These are phyloP conservation scores for Gamsiella multidivaricata DNA, from an alignment of 192 early-diverging fungal species.

Conservation along the genomic window DNA sequence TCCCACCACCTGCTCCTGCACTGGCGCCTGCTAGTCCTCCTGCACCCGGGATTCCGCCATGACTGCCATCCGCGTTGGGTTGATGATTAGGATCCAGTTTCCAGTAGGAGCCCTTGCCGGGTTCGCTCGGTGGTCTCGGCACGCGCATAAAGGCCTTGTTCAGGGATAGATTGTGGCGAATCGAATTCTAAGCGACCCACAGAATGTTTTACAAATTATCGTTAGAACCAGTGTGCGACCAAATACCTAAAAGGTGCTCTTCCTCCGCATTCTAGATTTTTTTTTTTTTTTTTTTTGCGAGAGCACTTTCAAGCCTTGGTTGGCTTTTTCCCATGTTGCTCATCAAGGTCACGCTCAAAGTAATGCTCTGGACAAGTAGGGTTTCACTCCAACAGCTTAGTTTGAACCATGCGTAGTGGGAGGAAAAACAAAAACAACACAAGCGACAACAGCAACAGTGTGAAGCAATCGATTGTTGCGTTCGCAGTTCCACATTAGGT, in stretches of 20 bases:
- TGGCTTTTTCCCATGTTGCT: constrained; percentile 30
- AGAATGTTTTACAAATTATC: no score
- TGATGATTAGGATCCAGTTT: constrained; percentile 65
- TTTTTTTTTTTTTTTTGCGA: not conserved
- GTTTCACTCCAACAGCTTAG: constrained; percentile 19
- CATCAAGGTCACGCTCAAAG: constrained; percentile 34
- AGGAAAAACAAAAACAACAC: not conserved
- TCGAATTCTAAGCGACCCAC: constrained; percentile 81
- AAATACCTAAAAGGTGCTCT: constrained; percentile 6
- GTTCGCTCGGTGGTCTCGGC: constrained; percentile 74
- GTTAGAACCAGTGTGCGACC: not conserved
- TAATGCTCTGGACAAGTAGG: constrained; percentile 34
- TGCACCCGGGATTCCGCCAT: not conserved
- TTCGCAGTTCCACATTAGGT: no score
- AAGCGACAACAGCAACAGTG: not conserved
- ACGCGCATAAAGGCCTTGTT: constrained; percentile 87
- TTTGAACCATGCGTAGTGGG: constrained; percentile 11
- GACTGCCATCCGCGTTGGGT: constrained; percentile 5
- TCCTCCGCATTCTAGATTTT: no score
- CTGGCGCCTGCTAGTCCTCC: constrained; percentile 22
- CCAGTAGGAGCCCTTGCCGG: constrained; percentile 78
- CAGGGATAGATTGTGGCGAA: constrained; percentile 87
- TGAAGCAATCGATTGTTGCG: no score
- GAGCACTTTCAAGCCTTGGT: not conserved
- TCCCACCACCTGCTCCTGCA: constrained; percentile 13